These are phyloP conservation scores for Rostrohypoxylon terebratum DNA, from an alignment of 495 filamentous ascomycete genomes.

Conservation along the genomic window DNA sequence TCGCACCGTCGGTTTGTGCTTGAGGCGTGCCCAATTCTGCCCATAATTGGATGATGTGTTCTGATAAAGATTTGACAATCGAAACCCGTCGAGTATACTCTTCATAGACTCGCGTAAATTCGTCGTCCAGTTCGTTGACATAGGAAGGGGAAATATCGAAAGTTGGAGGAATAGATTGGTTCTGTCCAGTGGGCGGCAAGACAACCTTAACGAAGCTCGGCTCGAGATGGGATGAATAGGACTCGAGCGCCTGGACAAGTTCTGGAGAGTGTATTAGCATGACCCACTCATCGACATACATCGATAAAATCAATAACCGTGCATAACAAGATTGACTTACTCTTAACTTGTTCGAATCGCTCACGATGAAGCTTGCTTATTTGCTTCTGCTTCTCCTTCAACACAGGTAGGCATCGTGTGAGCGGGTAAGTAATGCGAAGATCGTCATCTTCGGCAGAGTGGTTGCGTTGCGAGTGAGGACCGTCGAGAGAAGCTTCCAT, in stretches of 20 bases:
- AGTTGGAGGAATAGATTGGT: constrained; percentile 77
- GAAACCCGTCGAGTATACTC: constrained; percentile 87
- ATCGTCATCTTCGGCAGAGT: constrained; percentile 65
- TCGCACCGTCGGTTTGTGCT: constrained; percentile 86
- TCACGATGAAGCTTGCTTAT: constrained; percentile 86
- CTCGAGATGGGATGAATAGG: constrained; percentile 95
- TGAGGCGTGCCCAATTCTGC: constrained; percentile 93
- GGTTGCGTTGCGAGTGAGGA: constrained; percentile 67
- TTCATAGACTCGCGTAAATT: constrained; percentile 93
- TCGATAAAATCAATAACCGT: neutral
- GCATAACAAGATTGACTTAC: constrained; percentile 62
- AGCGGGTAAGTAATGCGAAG: constrained; percentile 84
- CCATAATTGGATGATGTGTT: constrained; percentile 94
- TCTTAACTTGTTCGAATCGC: constrained; percentile 93
- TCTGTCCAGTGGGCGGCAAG: constrained; percentile 81
- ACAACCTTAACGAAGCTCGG: constrained; percentile 81
- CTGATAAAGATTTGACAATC: constrained; percentile 76
- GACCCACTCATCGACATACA: neutral
- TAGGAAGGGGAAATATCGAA: constrained; percentile 94
- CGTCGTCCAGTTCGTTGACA: constrained; percentile 84
- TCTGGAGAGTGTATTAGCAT: constrained; percentile 63
- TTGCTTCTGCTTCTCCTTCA: constrained; percentile 87
- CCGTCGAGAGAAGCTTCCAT: constrained; percentile 94
- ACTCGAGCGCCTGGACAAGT: constrained; percentile 91
- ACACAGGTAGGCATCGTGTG: constrained; percentile 74